phyloP scores from a whole-genome alignment of 805 yeast genomes.

The Schwanniomyces pseudopolymorphus region DNA sequence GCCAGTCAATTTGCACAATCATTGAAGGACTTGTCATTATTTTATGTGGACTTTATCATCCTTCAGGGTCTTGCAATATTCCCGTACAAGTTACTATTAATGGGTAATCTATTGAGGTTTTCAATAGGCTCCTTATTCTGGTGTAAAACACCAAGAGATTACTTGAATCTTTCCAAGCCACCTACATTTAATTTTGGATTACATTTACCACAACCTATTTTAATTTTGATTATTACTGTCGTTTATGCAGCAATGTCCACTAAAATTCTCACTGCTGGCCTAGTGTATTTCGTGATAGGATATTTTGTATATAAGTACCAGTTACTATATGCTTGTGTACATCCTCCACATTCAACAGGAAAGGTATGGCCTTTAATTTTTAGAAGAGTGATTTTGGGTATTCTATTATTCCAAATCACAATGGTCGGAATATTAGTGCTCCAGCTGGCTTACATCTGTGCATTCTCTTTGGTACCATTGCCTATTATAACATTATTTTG shows the following conservation, averaged over 20 bases:
- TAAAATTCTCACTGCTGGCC: constrained; percentile 80
- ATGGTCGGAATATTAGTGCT: constrained; percentile 89
- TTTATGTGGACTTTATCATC: constrained; percentile 84
- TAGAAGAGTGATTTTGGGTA: constrained; percentile 77
- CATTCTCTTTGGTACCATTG: constrained; percentile 70
- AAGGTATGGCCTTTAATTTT: constrained; percentile 92
- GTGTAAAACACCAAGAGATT: constrained; percentile 83
- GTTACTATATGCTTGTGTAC: constrained; percentile 84
- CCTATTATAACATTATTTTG: constrained; percentile 67
- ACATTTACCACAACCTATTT: constrained; percentile 86
- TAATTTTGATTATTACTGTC: constrained; percentile 79
- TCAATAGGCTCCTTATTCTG: constrained; percentile 55
- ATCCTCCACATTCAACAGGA: constrained; percentile 96
- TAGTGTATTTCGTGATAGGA: constrained; percentile 80
- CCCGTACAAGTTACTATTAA: constrained; percentile 80
- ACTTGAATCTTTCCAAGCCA: constrained; percentile 73
- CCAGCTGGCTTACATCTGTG: constrained; percentile 74
- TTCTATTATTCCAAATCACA: constrained; percentile 81
- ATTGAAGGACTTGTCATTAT: constrained; percentile 72
- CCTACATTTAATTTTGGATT: constrained; percentile 92
- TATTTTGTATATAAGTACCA: constrained; percentile 90
- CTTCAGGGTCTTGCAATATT: constrained; percentile 85
- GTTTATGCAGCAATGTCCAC: constrained; percentile 89
- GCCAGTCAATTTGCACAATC: constrained; percentile 87
- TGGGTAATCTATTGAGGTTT: constrained; percentile 75